Evolutionary conservation across 2,329 filamentous ascomycete species (phyloP).

Genomic region (Epichloe glyceriae): DNA sequence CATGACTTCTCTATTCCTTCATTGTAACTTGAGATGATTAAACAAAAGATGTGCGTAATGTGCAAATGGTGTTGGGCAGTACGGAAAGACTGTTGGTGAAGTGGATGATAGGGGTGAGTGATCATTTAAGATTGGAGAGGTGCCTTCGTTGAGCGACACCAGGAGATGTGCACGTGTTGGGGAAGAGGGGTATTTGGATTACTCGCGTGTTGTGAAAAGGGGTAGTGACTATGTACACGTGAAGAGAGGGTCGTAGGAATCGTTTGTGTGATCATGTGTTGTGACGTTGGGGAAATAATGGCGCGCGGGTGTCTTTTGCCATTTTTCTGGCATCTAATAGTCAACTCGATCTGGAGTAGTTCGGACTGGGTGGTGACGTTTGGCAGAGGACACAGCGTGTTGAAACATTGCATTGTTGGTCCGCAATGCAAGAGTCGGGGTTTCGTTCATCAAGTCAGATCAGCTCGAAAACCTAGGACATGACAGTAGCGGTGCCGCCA

Average conservation of each 20-base stretch:
- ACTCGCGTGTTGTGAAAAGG: constrained; percentile 22
- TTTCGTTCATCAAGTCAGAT: neutral
- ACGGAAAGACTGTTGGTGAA: neutral
- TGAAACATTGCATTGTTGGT: constrained; percentile 1
- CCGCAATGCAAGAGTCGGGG: neutral
- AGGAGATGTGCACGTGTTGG: neutral
- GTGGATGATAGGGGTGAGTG: constrained; percentile 1
- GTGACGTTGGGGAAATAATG: neutral
- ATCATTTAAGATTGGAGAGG: neutral
- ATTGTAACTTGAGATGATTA: constrained; percentile 16
- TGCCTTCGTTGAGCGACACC: neutral
- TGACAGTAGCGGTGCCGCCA: constrained; percentile 36
- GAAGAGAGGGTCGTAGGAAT: constrained; percentile 24
- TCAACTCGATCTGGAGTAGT: neutral
- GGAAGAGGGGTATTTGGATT: constrained; percentile 24
- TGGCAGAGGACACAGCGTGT: neutral
- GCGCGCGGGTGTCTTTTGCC: constrained; percentile 7
- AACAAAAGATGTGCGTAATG: constrained; percentile 10
- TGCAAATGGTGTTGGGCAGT: neutral
- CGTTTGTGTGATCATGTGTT: constrained; percentile 19
- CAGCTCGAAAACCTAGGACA: constrained; percentile 32
- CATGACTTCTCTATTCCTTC: constrained; percentile 30
- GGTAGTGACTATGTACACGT: constrained; percentile 24
- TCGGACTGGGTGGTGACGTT: neutral
- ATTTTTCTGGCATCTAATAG: neutral